phyloP scores from a whole-genome alignment of 148 eudicot genomes.

The Camellia lanceoleosa region DNA sequence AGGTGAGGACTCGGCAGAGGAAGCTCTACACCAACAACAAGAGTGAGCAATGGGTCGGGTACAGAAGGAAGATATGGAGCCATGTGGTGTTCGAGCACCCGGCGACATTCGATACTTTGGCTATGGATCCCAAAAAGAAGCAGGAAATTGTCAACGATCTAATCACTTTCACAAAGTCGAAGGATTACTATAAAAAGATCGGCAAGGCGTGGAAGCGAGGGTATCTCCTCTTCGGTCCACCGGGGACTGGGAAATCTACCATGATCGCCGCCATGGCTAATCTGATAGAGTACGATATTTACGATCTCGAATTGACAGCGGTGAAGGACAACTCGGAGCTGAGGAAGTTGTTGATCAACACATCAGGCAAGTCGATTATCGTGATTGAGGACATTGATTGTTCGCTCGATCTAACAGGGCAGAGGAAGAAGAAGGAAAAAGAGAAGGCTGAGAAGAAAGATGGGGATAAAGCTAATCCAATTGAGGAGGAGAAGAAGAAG shows the following conservation, averaged over 20 bases:
- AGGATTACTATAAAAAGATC: conserved; percentile 40
- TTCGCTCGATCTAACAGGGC: conserved; percentile 43
- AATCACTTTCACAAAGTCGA: conserved; percentile 30
- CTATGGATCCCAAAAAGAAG: conserved; percentile 35
- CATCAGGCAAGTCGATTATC: conserved; percentile 42
- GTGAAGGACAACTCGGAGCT: conserved; percentile 44
- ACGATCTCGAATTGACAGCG: conserved; percentile 52
- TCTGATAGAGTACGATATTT: conserved; percentile 41
- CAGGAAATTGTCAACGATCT: conserved; percentile 40
- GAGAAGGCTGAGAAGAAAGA: conserved; percentile 15
- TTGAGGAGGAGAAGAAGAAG: conserved; percentile 5
- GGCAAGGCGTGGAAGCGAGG: conserved; percentile 30
- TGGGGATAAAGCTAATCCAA: neutral
- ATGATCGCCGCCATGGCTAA: conserved; percentile 67
- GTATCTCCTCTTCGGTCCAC: too few species aligned
- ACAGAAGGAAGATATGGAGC: conserved; percentile 29
- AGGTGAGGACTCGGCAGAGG: conserved; percentile 25
- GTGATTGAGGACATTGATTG: conserved; percentile 66
- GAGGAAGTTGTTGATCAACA: conserved; percentile 45
- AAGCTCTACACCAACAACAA: conserved; percentile 43
- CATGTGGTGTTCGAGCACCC: conserved; percentile 52
- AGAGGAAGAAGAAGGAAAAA: conserved; percentile 30
- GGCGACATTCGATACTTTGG: conserved; percentile 41
- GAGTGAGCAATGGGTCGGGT: neutral
- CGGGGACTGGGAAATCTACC: conserved; percentile 56